A percentile compares a stretch with the other conserved stretches of the same genome.
Evolutionary conservation across 169 alveolate species (phyloP).

Genomic region (Toxoplasma gondii): DNA sequence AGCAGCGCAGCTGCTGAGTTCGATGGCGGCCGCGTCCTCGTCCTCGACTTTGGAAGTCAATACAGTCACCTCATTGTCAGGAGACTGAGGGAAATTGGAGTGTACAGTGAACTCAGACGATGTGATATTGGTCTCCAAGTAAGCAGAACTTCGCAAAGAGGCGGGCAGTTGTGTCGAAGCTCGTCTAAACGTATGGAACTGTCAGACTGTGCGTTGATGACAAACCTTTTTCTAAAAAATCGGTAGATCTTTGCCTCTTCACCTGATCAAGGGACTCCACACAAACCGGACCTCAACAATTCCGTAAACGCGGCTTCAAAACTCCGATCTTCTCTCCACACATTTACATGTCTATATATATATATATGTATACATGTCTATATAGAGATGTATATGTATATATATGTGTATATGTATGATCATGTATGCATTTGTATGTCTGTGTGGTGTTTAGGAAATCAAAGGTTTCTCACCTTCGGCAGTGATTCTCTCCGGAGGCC

Average conservation of each 20-base stretch:
- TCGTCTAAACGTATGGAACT: not conserved
- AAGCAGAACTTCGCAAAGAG: not conserved
- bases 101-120: constrained; percentile 67
- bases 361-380: too few relatives aligned
- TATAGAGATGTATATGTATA: not conserved
- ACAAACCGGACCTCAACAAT: too few relatives aligned
- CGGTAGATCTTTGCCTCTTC: too few relatives aligned
- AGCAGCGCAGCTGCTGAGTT: not conserved
- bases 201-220: too few relatives aligned
- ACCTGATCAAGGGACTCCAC: too few relatives aligned
- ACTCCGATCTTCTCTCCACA: too few relatives aligned
- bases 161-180: not conserved
- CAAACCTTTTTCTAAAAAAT: too few relatives aligned
- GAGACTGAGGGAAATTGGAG: constrained; percentile 75
- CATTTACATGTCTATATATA: too few relatives aligned
- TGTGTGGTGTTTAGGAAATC: constrained; percentile 31
- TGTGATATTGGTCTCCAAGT: constrained; percentile 16
- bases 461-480: constrained; percentile 64
- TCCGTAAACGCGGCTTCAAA: too few relatives aligned
- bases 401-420: not conserved
- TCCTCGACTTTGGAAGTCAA: constrained; percentile 77
- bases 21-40: constrained; percentile 61
- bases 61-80: constrained; percentile 75
- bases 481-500: constrained; percentile 77
- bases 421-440: not conserved